phyloP scores from a whole-genome alignment of 2,329 filamentous ascomycete species.

The Fusarium floridanum region DNA sequence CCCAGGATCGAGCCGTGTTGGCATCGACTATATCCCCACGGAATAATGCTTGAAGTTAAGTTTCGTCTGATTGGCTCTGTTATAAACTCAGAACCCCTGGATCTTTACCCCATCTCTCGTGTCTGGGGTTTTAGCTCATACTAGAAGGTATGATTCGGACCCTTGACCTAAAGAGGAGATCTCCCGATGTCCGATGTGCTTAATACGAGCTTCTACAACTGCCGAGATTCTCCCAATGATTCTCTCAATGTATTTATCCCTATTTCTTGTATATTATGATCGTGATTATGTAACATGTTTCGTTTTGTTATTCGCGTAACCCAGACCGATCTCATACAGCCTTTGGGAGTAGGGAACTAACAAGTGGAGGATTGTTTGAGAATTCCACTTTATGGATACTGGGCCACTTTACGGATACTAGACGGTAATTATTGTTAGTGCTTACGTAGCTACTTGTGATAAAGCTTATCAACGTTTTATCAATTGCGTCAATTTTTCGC shows the following conservation, averaged over 20 bases:
- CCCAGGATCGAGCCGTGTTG: background rate
- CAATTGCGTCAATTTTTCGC: conserved; percentile 38
- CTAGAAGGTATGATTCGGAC: background rate
- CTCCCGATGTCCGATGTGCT: background rate
- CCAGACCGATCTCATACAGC: background rate
- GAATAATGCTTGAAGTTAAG: background rate
- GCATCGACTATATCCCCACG: background rate
- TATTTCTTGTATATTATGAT: background rate
- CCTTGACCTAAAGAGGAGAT: background rate
- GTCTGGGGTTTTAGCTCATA: background rate
- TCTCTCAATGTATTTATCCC: background rate
- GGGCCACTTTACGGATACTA: background rate
- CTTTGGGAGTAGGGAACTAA: background rate
- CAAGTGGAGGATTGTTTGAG: background rate
- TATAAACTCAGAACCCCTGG: background rate
- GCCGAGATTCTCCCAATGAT: background rate
- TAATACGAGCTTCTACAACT: background rate
- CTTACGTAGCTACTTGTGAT: background rate
- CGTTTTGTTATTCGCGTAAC: background rate
- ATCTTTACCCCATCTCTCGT: background rate
- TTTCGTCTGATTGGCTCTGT: background rate
- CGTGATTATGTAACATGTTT: background rate
- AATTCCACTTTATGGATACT: background rate
- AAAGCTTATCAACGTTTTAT: background rate
- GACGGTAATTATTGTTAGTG: background rate